phyloP scores from a whole-genome alignment of 805 yeast species.

The Saturnispora mendoncae region DNA sequence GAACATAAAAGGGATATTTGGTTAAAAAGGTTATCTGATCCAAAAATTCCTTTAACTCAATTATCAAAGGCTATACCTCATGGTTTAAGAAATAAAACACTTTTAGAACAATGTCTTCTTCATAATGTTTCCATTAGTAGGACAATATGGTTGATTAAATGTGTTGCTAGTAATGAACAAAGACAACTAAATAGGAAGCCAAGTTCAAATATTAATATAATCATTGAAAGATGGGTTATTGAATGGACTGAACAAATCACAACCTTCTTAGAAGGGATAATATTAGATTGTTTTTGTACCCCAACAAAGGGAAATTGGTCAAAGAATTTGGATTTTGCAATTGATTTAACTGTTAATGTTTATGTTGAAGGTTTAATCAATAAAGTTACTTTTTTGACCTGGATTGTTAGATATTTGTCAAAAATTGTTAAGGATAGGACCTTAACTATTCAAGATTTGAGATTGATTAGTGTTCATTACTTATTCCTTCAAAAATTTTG shows the following conservation, averaged over 20 bases:
- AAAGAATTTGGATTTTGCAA: conserved; percentile 46
- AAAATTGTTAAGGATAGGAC: conserved; percentile 15
- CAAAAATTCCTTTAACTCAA: conserved; percentile 53
- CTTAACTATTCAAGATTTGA: conserved; percentile 17
- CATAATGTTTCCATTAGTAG: conserved; percentile 67
- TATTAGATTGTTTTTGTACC: conserved; percentile 33
- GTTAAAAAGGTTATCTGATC: conserved; percentile 71
- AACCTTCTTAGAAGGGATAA: conserved; percentile 44
- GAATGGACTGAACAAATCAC: conserved; percentile 89
- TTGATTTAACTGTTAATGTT: conserved; percentile 53
- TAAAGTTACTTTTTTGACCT: conserved; percentile 47
- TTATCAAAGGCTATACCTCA: conserved; percentile 81
- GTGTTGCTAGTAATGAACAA: conserved; percentile 75
- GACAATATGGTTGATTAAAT: conserved; percentile 85
- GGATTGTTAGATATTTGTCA: conserved; percentile 49
- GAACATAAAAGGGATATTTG: conserved; percentile 80
- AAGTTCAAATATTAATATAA: conserved; percentile 16
- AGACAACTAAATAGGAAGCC: conserved; percentile 45
- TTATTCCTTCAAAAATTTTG: conserved; percentile 61
- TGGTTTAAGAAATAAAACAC: conserved; percentile 65
- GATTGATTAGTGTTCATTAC: conserved; percentile 27
- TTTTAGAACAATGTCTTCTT: conserved; percentile 63
- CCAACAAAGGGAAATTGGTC: conserved; percentile 32
- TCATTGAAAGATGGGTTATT: conserved; percentile 59
- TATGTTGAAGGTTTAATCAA: conserved; percentile 64